phyloP scores from a whole-genome alignment of 2,329 filamentous ascomycete genomes.

The Seiridium unicorne region DNA sequence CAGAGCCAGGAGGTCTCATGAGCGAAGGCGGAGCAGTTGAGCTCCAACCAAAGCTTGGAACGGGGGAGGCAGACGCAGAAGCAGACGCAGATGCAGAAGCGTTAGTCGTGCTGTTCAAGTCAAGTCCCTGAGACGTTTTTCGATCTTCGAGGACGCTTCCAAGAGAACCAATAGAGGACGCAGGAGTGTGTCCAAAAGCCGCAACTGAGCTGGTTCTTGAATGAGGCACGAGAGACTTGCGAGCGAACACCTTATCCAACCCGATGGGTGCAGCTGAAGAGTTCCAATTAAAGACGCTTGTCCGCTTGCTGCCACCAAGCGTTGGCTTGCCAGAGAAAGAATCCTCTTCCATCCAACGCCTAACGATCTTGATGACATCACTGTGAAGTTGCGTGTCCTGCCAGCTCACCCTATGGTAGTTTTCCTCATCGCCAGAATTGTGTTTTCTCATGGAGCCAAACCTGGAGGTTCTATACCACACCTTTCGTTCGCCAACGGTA shows the following conservation, averaged over 20 bases:
- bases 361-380: conserved; percentile 57
- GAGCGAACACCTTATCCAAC: conserved; percentile 43
- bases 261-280: conserved; percentile 48
- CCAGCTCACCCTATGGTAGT: conserved; percentile 61
- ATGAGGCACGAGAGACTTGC: conserved; percentile 25
- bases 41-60: conserved; percentile 22
- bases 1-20: too few species aligned
- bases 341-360: conserved; percentile 66
- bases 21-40: not conserved
- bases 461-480: conserved; percentile 65
- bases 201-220: conserved; percentile 24
- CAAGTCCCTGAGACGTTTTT: not conserved
- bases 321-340: conserved; percentile 51
- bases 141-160: not conserved
- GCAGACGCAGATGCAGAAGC: not conserved
- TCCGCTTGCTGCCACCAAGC: conserved; percentile 41
- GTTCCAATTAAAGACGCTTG: conserved; percentile 62
- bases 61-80: not conserved
- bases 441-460: conserved; percentile 58
- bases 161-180: not conserved
- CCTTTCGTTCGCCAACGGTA: conserved; percentile 56
- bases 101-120: not conserved
- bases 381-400: conserved; percentile 49
- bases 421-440: conserved; percentile 55
- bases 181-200: conserved; percentile 8